These are phyloP conservation scores for Rhinocladiella mackenziei DNA, from an alignment of 2,329 filamentous ascomycete species.

Conservation along the genomic window DNA sequence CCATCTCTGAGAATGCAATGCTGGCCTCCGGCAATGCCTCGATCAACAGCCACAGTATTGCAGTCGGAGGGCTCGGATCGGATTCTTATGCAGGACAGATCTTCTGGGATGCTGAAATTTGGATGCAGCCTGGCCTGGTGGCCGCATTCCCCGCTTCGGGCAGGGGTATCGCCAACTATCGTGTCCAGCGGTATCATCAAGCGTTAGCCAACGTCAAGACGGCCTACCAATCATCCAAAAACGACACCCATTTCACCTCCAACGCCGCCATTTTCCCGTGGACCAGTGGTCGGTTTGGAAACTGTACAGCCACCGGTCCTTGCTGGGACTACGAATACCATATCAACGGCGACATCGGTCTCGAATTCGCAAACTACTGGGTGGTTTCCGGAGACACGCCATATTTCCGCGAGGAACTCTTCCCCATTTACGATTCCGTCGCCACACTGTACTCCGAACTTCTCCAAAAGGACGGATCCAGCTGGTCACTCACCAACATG, in stretches of 20 bases:
- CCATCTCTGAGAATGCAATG: constrained; percentile 52
- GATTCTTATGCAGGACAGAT: constrained; percentile 64
- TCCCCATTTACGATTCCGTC: constrained; percentile 62
- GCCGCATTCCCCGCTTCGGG: constrained; percentile 60
- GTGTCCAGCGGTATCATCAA: constrained; percentile 56
- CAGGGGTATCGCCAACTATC: constrained; percentile 62
- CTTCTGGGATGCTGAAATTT: constrained; percentile 65
- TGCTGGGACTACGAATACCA: constrained; percentile 72
- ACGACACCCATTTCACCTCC: constrained; percentile 53
- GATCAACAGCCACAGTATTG: constrained; percentile 60
- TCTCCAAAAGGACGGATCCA: constrained; percentile 56
- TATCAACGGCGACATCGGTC: constrained; percentile 64
- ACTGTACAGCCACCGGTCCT: constrained; percentile 61
- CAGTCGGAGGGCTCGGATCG: constrained; percentile 64
- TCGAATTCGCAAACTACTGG: constrained; percentile 60
- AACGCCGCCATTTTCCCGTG: constrained; percentile 63
- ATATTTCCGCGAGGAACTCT: constrained; percentile 53
- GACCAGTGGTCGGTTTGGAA: constrained; percentile 64
- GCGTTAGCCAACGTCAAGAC: constrained; percentile 58
- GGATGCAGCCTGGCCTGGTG: constrained; percentile 65
- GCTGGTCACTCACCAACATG: constrained; percentile 56
- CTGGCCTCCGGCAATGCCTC: constrained; percentile 43
- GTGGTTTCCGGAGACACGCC: constrained; percentile 56
- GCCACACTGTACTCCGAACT: constrained; percentile 60
- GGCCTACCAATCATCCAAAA: constrained; percentile 56